Base-by-base conservation (phyloP, 2,329 filamentous ascomycete species). In the Penicillium sp. region DNA sequence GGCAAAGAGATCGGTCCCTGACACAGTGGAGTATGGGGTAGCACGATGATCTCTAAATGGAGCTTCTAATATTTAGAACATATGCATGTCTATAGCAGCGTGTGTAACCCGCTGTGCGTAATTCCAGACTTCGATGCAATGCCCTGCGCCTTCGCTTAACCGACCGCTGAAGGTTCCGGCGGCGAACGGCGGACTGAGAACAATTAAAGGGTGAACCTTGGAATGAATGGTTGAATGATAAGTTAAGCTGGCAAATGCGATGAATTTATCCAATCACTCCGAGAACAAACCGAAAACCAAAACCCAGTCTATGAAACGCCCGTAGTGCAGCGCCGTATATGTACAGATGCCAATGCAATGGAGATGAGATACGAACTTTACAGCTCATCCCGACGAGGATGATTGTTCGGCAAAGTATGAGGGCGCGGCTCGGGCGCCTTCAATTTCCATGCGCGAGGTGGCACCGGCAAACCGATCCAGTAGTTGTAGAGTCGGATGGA, bases 381-480 rank as follows among this genome's bases (percentile, higher is more conserved):
- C 55, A 81, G 64, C 59, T 81, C 79, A 60, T 79, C 74, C 39
- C 70, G 62, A 38, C 46, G 40, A 43, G 49, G 32, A 22, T 36
- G 27, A 10, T 31, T 39, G 9, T 29, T 24, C 27, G 21, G 47
- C 29, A 47, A 16, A 29, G 47, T 42, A 29, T 43, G 52, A 1
- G 24, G 22, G 13, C 45, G 49, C n/a, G 49, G 34, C 18, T 61
- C 68, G n/a, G 79, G 79, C 21, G 75, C 66, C 49, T 73, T 67
- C 22, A 85, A 70, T 63, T 78, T 77, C 85, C 85, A 88, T 18
- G 73, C 76, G 43, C 84, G 75, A 18, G 81, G 80, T 24, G 78
- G 76, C 4, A 86, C 79, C 13, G 83, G 82, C 54, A 85, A 69
- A n/a, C 86, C 86, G 39, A 88, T 71, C 80, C 84, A 89, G 67